Evolutionary conservation across 257 asterid species (phyloP).

Genomic region (Oldenlandia corymbosa): DNA sequence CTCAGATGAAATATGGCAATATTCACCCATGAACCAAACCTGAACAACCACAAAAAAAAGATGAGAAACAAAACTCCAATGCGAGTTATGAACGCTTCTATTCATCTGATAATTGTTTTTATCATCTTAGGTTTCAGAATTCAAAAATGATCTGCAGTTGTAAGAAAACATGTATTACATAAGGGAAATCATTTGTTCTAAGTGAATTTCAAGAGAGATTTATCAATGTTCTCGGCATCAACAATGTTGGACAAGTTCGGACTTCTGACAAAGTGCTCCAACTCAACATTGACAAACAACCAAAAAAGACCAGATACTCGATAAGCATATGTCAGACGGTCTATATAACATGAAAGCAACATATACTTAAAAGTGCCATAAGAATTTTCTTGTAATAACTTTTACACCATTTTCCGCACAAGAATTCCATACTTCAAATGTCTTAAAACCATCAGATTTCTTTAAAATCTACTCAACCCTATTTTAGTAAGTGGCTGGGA

Average conservation of each 20-base stretch:
- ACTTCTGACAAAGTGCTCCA: background rate
- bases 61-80: background rate
- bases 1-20: constrained; percentile 81
- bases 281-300: too few species aligned
- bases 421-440: constrained; percentile 3
- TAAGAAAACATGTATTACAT: background rate
- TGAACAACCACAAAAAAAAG: constrained; percentile 19
- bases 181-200: background rate
- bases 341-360: background rate
- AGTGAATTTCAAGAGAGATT: background rate
- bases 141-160: background rate
- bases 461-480: background rate
- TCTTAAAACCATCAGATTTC: background rate
- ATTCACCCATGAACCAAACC: constrained; percentile 97
- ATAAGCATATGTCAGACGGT: background rate
- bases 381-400: background rate
- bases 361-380: background rate
- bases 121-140: too few species aligned
- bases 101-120: background rate
- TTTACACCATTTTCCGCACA: background rate
- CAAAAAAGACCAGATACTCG: background rate
- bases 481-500: background rate
- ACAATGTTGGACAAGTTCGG: background rate
- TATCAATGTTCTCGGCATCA: background rate
- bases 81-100: constrained; percentile 1